These are phyloP conservation scores for Diplocarpon mali DNA, from an alignment of 2,329 filamentous ascomycete species.

Conservation along the genomic window DNA sequence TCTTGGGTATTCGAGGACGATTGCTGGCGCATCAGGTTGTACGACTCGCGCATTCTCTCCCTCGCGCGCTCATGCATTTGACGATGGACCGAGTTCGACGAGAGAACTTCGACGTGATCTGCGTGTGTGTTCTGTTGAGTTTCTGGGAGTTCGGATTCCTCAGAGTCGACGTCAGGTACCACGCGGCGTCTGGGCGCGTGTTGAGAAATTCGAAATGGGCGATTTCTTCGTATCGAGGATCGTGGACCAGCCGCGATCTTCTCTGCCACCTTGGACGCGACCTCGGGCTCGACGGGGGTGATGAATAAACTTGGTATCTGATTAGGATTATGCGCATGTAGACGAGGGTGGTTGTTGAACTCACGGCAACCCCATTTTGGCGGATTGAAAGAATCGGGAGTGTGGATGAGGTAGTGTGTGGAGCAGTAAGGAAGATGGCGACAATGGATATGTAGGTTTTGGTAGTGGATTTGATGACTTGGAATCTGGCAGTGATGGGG, in stretches of 20 bases:
- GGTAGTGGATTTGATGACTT: conserved; percentile 11
- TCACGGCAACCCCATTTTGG: conserved; percentile 27
- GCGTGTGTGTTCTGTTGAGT: conserved; percentile 1
- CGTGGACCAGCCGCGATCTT: conserved; percentile 21
- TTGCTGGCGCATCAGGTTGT: too few species aligned
- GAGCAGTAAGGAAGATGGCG: conserved; percentile 7
- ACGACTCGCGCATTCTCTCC: conserved; percentile 15
- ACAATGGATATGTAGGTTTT: conserved; percentile 10
- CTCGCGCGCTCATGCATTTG: conserved; percentile 7
- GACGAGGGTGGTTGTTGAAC: conserved; percentile 14
- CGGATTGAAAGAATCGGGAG: conserved; percentile 1
- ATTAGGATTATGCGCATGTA: conserved; percentile 15
- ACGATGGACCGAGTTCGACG: conserved; percentile 5
- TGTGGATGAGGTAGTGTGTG: background rate
- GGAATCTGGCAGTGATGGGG: conserved; percentile 8
- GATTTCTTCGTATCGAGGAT: conserved; percentile 25
- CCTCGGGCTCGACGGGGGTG: conserved; percentile 23
- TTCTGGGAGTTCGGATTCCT: conserved; percentile 14
- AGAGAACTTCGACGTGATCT: background rate
- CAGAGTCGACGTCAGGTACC: conserved; percentile 5
- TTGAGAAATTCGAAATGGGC: conserved; percentile 5
- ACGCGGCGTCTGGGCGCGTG: too few species aligned
- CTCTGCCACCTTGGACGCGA: conserved; percentile 20
- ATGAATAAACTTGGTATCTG: conserved; percentile 23
- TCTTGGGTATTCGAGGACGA: conserved; percentile 9